Conservation (phyloP, 768 basidiomycete species). For the Favolaschia claudopus region DNA sequence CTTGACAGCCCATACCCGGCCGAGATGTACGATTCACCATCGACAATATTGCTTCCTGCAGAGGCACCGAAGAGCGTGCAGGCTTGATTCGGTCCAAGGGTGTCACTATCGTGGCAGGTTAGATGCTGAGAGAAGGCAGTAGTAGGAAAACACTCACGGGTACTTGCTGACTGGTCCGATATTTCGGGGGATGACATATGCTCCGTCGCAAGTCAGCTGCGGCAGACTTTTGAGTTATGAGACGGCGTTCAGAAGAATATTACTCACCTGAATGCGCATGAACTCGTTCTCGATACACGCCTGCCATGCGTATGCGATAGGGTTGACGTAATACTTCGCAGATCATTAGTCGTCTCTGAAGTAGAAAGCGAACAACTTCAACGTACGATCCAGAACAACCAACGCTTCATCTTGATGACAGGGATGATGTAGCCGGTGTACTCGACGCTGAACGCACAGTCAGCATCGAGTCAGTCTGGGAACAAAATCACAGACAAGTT, state of each 20-base stretch:
- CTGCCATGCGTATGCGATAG: constrained; percentile 79
- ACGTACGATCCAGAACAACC: constrained; percentile 86
- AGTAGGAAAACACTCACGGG: constrained; percentile 58
- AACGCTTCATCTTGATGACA: constrained; percentile 74
- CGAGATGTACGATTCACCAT: constrained; percentile 68
- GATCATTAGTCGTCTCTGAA: background rate
- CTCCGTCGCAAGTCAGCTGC: constrained; percentile 71
- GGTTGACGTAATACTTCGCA: constrained; percentile 79
- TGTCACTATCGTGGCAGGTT: constrained; percentile 45
- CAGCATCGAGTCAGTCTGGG: background rate
- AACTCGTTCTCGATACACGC: constrained; percentile 90
- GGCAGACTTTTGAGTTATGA: constrained; percentile 15
- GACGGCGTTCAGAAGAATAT: background rate
- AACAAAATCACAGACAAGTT: constrained; percentile 59
- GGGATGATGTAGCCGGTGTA: constrained; percentile 79
- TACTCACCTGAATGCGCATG: constrained; percentile 65
- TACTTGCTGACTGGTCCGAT: constrained; percentile 62
- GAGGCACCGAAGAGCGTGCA: constrained; percentile 79
- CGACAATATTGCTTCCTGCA: constrained; percentile 61
- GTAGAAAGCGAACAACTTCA: background rate
- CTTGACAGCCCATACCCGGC: constrained; percentile 58
- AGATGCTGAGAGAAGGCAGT: constrained; percentile 5
- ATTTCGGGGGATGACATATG: constrained; percentile 71
- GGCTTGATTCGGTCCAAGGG: constrained; percentile 72
- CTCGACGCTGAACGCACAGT: constrained; percentile 5